Evolutionary conservation across 73 alveolate genomes (phyloP).

Genomic region (Breviolum minutum): DNA sequence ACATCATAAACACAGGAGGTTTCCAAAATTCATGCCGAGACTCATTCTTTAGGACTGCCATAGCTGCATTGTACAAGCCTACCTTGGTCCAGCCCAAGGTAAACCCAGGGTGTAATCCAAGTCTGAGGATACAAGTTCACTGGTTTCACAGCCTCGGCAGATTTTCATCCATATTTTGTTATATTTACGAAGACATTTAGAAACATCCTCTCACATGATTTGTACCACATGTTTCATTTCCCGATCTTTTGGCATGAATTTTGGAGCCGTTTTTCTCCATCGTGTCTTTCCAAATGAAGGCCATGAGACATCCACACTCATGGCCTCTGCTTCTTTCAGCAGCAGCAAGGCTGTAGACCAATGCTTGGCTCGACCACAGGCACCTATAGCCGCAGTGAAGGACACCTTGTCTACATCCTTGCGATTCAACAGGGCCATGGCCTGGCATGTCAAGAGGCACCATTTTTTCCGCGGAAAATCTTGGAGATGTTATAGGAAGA

Average conservation of each 20-base stretch:
- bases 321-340: not conserved
- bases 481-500: too few relatives aligned
- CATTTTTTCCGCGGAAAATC: too few relatives aligned
- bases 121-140: too few relatives aligned
- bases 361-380: slow-evolving; percentile 13
- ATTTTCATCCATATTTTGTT: too few relatives aligned
- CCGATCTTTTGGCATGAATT: not conserved
- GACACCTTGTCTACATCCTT: slow-evolving; percentile 8
- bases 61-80: slow-evolving; percentile 33
- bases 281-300: not conserved
- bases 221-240: not conserved
- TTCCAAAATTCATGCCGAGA: too few relatives aligned
- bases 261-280: not conserved
- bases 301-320: slow-evolving; percentile 29
- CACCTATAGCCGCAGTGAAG: slow-evolving; percentile 15
- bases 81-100: not conserved
- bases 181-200: too few relatives aligned
- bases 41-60: slow-evolving; percentile 15
- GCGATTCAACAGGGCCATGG: not conserved
- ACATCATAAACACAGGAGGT: too few relatives aligned
- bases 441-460: not conserved
- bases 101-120: too few relatives aligned
- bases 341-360: slow-evolving; percentile 53
- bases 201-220: too few relatives aligned
- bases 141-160: too few relatives aligned